Base-by-base conservation (phyloP, 768 basidiomycete genomes). In the Fomitopsis serialis region DNA sequence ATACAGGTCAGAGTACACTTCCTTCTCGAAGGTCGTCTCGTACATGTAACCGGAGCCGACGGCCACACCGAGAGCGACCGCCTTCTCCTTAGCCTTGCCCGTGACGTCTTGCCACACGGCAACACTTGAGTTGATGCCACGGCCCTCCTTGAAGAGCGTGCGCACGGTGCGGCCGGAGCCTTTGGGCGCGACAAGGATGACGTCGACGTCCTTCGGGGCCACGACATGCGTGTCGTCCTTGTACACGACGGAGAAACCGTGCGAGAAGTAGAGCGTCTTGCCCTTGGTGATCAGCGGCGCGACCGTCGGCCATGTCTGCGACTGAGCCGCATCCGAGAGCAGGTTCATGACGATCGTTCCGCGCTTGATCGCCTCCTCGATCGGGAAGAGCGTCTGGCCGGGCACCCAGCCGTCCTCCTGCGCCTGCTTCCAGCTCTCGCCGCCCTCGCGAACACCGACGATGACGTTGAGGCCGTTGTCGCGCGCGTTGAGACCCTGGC, bases 301-400 rank as follows among this genome's bases (percentile, higher is more conserved):
- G 63, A 99, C 61, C 50, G 79, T 75, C 36, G 87, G 77, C 97
- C 97, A 99, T 27, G 95, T 98, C 71, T 89, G 82, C 13, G 92
- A 94, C 76, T 99, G 97, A n/a, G 96, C 97, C 46, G 97, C 97
- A 65, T 99, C 97, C 43, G 96, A 98, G 61, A 99, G 85, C 50
- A 99, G 79, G 82, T 99, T 98, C 97, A 99, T 99, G 83, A 99
- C 90, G 80, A 98, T 95, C 21, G 96, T 97, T 42, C 97, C 97
- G 59, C 79, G 82, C 61, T 87, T 79, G 71, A 98, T 98, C 57
- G 97, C 97, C 72, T 98, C 95, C 63, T 98, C 92, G 63, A 99
- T 98, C 63, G 95, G 80, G 80, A 99, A 99, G 63, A 99, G 85
- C 54, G 90, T 98, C 80, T 98, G 87, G 60, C 95, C 96, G 40